These are phyloP conservation scores for Beauveria sp. DNA, from an alignment of 2,329 filamentous ascomycete genomes.

Conservation along the genomic window DNA sequence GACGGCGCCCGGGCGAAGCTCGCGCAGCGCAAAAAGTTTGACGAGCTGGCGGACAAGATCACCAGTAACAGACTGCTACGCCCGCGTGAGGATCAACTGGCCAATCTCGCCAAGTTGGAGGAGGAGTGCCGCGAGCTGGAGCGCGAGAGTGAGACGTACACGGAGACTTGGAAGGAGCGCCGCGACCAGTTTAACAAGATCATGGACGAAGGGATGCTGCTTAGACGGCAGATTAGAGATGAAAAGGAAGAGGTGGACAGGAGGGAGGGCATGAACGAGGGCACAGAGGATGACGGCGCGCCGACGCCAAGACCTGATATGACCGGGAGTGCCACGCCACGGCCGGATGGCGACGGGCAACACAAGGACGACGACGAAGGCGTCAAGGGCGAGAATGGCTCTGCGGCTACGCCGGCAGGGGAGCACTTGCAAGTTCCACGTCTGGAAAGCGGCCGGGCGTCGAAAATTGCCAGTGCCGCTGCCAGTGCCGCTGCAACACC, in stretches of 20 bases:
- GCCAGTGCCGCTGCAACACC: slow-evolving; percentile 20
- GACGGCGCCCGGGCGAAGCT: slow-evolving; percentile 69
- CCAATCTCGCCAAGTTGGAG: slow-evolving; percentile 71
- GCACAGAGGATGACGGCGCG: slow-evolving; percentile 51
- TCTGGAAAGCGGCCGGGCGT: slow-evolving; percentile 17
- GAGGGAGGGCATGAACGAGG: slow-evolving; percentile 71
- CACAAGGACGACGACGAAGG: slow-evolving; percentile 18
- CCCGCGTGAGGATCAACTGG: slow-evolving; percentile 74
- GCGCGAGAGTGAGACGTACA: slow-evolving; percentile 74
- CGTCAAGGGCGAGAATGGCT: slow-evolving; percentile 22
- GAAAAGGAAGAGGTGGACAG: slow-evolving; percentile 93
- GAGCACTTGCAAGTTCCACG: slow-evolving; percentile 13
- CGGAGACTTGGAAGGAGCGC: slow-evolving; percentile 74
- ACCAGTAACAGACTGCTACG: slow-evolving; percentile 71
- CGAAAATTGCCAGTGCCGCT: slow-evolving; percentile 18
- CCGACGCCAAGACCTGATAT: slow-evolving; percentile 43
- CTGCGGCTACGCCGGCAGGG: slow-evolving; percentile 23
- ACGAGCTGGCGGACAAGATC: slow-evolving; percentile 81
- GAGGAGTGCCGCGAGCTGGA: slow-evolving; percentile 84
- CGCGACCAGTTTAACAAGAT: slow-evolving; percentile 81
- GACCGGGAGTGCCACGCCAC: slow-evolving; percentile 44
- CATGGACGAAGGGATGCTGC: slow-evolving; percentile 81
- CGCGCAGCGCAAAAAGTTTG: slow-evolving; percentile 74
- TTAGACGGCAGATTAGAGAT: slow-evolving; percentile 79
- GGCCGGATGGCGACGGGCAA: slow-evolving; percentile 30